Conservation (phyloP, 139 green algal genomes). For the Picochlorum sp. region DNA sequence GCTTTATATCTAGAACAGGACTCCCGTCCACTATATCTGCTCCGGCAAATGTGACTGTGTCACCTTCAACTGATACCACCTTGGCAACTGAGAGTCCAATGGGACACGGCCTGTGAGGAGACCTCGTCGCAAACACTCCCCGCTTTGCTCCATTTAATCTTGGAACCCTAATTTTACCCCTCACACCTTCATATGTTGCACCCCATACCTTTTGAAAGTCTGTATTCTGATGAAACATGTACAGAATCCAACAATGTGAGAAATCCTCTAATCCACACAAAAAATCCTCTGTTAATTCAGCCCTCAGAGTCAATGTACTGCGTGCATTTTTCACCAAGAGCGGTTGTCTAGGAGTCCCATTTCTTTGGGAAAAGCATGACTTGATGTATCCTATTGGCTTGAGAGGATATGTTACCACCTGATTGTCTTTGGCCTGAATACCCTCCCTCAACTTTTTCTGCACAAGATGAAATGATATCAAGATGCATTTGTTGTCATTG, state of each 20-base stretch:
- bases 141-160: slow-evolving; percentile 68
- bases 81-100: slow-evolving; percentile 73
- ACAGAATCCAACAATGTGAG: slow-evolving; percentile 88
- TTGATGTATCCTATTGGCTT: slow-evolving; percentile 47
- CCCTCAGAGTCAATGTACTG: slow-evolving; percentile 42
- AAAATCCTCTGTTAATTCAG: slow-evolving; percentile 39
- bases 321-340: slow-evolving; percentile 65
- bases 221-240: slow-evolving; percentile 93
- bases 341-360: slow-evolving; percentile 79
- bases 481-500: no score
- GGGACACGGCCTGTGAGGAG: slow-evolving; percentile 61
- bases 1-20: slow-evolving; percentile 90
- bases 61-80: slow-evolving; percentile 39
- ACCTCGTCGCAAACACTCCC: slow-evolving; percentile 80
- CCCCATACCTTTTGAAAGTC: slow-evolving; percentile 38
- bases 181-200: slow-evolving; percentile 24
- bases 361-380: slow-evolving; percentile 57
- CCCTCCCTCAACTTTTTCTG: slow-evolving; percentile 2
- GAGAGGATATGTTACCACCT: slow-evolving; percentile 32
- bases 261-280: slow-evolving; percentile 78
- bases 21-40: slow-evolving; percentile 84
- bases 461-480: no score
- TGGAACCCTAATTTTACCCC: slow-evolving; percentile 70
- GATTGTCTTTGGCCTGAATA: slow-evolving; percentile 4
- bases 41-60: slow-evolving; percentile 57